Evolutionary conservation across 495 filamentous ascomycete species (phyloP).

Genomic region (Aspergillus sclerotiicarbonarius): DNA sequence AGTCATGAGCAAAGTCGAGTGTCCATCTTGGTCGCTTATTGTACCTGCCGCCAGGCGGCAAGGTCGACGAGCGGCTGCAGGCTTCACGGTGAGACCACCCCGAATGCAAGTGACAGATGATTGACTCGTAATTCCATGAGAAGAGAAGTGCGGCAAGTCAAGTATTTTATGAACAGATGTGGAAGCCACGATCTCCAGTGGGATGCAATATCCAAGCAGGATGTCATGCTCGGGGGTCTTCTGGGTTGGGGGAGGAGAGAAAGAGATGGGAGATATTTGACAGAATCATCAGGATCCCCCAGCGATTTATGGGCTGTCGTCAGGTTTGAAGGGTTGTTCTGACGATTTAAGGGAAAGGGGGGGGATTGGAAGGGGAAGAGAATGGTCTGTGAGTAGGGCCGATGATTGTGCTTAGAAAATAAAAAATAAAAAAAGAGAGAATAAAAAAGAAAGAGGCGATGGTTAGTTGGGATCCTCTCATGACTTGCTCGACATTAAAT

Average conservation of each 20-base stretch:
- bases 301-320: not conserved
- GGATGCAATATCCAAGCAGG: not conserved
- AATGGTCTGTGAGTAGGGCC: conserved; percentile 2
- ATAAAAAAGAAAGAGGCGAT: conserved; percentile 1
- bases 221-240: not conserved
- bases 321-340: not conserved
- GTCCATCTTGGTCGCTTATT: not conserved
- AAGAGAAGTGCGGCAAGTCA: not conserved
- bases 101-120: not conserved
- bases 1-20: not conserved
- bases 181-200: not conserved
- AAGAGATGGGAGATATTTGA: not conserved
- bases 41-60: conserved; percentile 2
- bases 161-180: not conserved
- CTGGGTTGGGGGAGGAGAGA: not conserved
- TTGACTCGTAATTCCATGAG: not conserved
- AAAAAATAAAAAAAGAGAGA: conserved; percentile 1
- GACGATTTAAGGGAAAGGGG: conserved; percentile 4
- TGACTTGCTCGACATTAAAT: not conserved
- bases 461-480: not conserved
- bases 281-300: not conserved
- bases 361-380: not conserved
- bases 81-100: not conserved
- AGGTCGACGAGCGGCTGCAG: conserved; percentile 1
- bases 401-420: not conserved